Percentiles rank a stretch among this genome's conserved stretches.
Conservation (phyloP, 2,329 filamentous ascomycete genomes). For the Claviceps monticola region DNA sequence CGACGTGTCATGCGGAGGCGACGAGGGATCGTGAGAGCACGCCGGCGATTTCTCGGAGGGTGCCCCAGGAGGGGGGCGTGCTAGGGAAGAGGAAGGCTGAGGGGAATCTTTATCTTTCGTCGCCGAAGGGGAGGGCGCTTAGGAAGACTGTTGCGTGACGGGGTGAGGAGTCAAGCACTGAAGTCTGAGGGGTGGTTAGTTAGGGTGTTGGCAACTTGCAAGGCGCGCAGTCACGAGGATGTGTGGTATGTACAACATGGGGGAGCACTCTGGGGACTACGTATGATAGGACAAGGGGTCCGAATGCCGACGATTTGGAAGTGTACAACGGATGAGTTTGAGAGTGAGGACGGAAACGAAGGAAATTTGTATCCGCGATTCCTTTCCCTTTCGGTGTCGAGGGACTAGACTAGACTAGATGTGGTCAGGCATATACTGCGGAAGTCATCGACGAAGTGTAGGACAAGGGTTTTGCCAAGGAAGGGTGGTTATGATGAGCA, state of each 20-base stretch:
- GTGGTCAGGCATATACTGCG: too few relatives aligned
- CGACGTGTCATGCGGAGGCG: slow-evolving; percentile 75
- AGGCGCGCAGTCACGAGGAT: too few relatives aligned
- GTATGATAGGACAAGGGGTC: slow-evolving; percentile 8
- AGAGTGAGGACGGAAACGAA: neutral
- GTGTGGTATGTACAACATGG: too few relatives aligned
- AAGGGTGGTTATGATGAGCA: neutral
- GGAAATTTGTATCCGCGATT: too few relatives aligned
- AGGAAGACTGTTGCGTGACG: slow-evolving; percentile 11
- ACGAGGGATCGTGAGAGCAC: slow-evolving; percentile 46
- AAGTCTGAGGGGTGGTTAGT: slow-evolving; percentile 16
- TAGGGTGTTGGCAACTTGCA: too few relatives aligned
- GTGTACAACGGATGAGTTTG: neutral
- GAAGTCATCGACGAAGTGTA: too few relatives aligned
- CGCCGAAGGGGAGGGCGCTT: slow-evolving; percentile 22
- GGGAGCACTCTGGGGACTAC: too few relatives aligned
- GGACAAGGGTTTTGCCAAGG: too few relatives aligned
- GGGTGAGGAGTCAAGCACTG: slow-evolving; percentile 5
- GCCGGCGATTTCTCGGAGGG: slow-evolving; percentile 29
- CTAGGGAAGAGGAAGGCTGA: slow-evolving; percentile 66
- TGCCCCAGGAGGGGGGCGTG: slow-evolving; percentile 42
- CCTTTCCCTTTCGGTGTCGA: neutral
- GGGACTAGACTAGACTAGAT: neutral
- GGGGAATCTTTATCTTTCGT: slow-evolving; percentile 29
- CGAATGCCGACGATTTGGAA: neutral